phyloP scores from a whole-genome alignment of 208 protist genomes.

The Porcisia deanei region DNA sequence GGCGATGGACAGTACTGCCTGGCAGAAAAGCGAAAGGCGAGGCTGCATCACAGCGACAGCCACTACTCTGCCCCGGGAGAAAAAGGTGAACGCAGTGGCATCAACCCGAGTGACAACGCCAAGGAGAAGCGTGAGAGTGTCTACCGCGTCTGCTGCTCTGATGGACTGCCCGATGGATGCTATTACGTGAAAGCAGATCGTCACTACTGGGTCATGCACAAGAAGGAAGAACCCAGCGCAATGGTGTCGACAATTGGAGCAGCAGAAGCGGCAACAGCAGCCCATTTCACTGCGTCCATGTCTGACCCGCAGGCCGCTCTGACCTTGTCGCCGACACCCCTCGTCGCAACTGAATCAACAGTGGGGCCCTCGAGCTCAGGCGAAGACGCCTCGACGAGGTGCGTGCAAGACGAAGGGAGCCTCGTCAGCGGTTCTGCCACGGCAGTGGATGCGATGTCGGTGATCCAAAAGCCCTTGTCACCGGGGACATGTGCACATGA shows the following conservation, averaged over 20 bases:
- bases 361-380: background rate
- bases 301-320: background rate
- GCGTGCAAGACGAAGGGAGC: background rate
- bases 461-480: background rate
- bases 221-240: slow-evolving; percentile 1
- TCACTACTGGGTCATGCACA: slow-evolving; percentile 44
- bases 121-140: slow-evolving; percentile 13
- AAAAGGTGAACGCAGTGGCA: background rate
- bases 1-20: slow-evolving; percentile 46
- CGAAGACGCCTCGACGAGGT: background rate
- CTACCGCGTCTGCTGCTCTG: slow-evolving; percentile 32
- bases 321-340: background rate
- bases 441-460: background rate
- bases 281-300: background rate
- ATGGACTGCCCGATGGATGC: slow-evolving; percentile 37
- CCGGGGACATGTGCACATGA: background rate
- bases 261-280: background rate
- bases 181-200: slow-evolving; percentile 40
- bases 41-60: background rate
- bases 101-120: background rate
- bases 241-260: background rate
- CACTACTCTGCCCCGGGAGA: background rate
- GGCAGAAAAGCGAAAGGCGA: slow-evolving; percentile 30
- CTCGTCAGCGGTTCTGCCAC: background rate
- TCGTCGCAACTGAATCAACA: background rate